Evolutionary conservation across 768 basidiomycete genomes (phyloP), one percentile per base, ranked within the genome.

Genomic region (Hydnomerulius pinastri): DNA sequence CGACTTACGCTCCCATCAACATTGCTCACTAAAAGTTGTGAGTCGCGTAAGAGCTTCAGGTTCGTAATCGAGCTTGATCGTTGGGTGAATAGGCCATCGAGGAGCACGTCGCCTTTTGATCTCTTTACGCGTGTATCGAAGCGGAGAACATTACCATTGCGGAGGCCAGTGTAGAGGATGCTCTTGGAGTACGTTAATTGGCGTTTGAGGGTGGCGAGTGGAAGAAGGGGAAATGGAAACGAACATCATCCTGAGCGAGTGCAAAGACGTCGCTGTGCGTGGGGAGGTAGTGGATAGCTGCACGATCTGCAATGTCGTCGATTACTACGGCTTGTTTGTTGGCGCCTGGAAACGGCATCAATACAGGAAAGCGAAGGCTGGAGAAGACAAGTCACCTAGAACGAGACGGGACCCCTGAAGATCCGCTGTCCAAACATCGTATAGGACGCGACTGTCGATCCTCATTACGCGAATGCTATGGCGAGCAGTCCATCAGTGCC

Each of bases 221-320:
- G 25, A 17, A 20, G 18, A 23, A 7, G 10, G 21, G 20, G 21
- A 15, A 46, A 21, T 8, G 23, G 0, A 6, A 32, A 59, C 73
- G 5, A 35, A 85, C 86, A 43, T 76, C 67, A 40, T 72, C 62
- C 57, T 82, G 82, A 40, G 72, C 63, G n/a, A 87, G 67, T 3
- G 85, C 66, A 54, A 89, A 80, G 0, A 87, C 81, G 57, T 87
- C 86, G 46, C 85, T 86, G 17, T 72, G 56, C 3, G 85, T 86
- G 23, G 73, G 65, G 9, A 88, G 61, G 50, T 66, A 58, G 45
- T 71, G 68, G 2, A 77, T 59, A 12, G 68, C 65, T 2, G 56
- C 50, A 25, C 70, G 58, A 2, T 57, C 48, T 28, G 79, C 77
- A 38, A 86, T 71, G 47, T 86, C 80, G 4, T 72, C 61, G 3